phyloP scores from a whole-genome alignment of 768 basidiomycete species.

The Lentinus tigrinus region DNA sequence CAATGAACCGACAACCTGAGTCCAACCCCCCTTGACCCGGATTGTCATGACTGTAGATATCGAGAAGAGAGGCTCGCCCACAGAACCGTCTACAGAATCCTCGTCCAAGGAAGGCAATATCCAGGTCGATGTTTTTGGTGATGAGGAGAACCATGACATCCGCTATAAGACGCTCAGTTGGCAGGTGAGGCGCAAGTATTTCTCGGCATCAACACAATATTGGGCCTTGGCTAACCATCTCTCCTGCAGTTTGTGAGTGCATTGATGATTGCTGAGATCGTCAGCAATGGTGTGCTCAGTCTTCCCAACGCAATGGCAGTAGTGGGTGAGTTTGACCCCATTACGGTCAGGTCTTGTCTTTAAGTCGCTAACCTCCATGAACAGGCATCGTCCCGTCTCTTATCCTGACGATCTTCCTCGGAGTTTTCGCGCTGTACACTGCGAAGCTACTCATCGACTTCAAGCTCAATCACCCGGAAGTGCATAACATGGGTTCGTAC shows the following conservation, averaged over 20 bases:
- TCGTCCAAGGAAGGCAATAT: background rate
- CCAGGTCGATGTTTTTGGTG: conserved; percentile 42
- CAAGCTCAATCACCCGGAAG: conserved; percentile 53
- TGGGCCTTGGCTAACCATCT: background rate
- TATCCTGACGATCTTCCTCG: conserved; percentile 53
- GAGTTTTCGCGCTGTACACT: conserved; percentile 49
- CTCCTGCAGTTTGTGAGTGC: conserved; percentile 41
- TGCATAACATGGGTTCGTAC: conserved; percentile 50
- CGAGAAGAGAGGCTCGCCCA: too few species aligned
- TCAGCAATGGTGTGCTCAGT: conserved; percentile 56
- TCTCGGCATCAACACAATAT: background rate
- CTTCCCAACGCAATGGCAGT: conserved; percentile 51
- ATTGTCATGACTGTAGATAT: too few species aligned
- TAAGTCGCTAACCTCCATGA: background rate
- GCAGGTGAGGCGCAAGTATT: conserved; percentile 35
- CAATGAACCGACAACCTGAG: too few species aligned
- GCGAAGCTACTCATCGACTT: conserved; percentile 56
- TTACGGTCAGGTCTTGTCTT: too few species aligned
- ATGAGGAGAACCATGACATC: conserved; percentile 44
- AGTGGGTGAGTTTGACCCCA: conserved; percentile 46
- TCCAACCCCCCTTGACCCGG: too few species aligned
- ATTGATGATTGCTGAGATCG: conserved; percentile 58
- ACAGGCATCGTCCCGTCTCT: conserved; percentile 50
- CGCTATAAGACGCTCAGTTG: conserved; percentile 54
- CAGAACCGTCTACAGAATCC: too few species aligned